A percentile compares a stretch with the other conserved stretches of the same genome.
phyloP scores from a whole-genome alignment of 2,329 filamentous ascomycete genomes.

The Penicillium polonicum region DNA sequence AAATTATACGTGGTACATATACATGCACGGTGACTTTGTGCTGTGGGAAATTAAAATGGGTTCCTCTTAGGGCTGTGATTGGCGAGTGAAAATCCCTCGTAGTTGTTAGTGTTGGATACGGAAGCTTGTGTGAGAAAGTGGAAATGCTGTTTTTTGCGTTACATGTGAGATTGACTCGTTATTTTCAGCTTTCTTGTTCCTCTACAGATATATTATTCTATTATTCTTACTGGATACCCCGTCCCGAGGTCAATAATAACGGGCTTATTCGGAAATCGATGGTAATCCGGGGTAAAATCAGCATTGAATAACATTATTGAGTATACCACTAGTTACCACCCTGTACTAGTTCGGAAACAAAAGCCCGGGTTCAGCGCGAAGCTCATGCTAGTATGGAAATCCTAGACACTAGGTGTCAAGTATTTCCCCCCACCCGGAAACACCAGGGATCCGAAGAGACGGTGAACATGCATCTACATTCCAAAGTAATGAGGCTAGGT shows the following conservation, averaged over 20 bases:
- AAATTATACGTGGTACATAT: not conserved
- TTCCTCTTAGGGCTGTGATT: constrained; percentile 1
- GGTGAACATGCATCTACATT: not conserved
- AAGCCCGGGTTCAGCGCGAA: not conserved
- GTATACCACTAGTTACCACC: not conserved
- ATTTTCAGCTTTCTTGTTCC: not conserved
- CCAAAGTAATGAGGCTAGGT: not conserved
- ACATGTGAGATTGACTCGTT: not conserved
- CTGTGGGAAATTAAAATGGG: constrained; percentile 6
- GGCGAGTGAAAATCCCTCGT: constrained; percentile 12
- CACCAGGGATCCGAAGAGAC: constrained; percentile 1
- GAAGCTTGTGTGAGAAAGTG: constrained; percentile 10
- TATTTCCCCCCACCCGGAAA: not conserved
- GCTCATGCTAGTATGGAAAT: constrained; percentile 2
- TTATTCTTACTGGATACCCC: not conserved
- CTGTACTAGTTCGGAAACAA: not conserved
- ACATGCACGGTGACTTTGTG: not conserved
- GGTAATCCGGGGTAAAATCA: constrained; percentile 9
- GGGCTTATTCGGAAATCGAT: constrained; percentile 1
- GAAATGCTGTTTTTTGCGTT: not conserved
- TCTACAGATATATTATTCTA: not conserved
- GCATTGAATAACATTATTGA: not conserved
- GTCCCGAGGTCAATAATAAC: not conserved
- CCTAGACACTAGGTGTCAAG: not conserved
- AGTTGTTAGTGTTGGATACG: constrained; percentile 1